These are phyloP conservation scores for Diaporthe aspalathi DNA, from an alignment of 2,329 filamentous ascomycete species.

Conservation along the genomic window DNA sequence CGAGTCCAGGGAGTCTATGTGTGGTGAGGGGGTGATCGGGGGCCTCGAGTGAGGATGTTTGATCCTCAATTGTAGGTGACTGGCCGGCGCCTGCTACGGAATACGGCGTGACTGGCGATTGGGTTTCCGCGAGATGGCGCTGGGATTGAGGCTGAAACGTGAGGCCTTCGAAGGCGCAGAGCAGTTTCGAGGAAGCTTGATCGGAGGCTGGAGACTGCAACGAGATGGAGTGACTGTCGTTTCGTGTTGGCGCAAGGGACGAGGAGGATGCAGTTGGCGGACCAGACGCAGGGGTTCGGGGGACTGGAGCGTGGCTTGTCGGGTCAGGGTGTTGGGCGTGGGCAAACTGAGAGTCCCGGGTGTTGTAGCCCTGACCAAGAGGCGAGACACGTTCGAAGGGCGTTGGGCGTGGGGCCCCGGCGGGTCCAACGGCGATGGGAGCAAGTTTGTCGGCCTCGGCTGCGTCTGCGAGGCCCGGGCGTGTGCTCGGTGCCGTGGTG, in stretches of 20 bases:
- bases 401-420: constrained; percentile 43
- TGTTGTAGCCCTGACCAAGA: constrained; percentile 18
- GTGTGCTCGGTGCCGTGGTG: neutral
- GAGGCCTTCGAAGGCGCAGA: neutral
- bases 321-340: neutral
- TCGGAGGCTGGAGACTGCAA: neutral
- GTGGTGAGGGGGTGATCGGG: neutral
- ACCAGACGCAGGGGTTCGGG: constrained; percentile 17
- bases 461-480: neutral
- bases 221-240: neutral
- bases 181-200: neutral
- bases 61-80: neutral
- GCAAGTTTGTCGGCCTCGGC: constrained; percentile 18
- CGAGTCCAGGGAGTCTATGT: neutral
- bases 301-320: constrained; percentile 17
- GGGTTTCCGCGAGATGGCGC: neutral
- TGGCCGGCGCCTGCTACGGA: neutral
- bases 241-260: neutral
- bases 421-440: constrained; percentile 43
- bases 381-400: constrained; percentile 5
- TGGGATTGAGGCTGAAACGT: neutral
- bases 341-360: constrained; percentile 23
- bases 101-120: neutral
- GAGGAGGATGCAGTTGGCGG: neutral
- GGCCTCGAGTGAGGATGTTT: neutral